A percentile compares a stretch with the other conserved stretches of the same genome.
These are phyloP conservation scores for Rhodotorula diobovata DNA, from an alignment of 768 basidiomycete genomes.

Conservation along the genomic window DNA sequence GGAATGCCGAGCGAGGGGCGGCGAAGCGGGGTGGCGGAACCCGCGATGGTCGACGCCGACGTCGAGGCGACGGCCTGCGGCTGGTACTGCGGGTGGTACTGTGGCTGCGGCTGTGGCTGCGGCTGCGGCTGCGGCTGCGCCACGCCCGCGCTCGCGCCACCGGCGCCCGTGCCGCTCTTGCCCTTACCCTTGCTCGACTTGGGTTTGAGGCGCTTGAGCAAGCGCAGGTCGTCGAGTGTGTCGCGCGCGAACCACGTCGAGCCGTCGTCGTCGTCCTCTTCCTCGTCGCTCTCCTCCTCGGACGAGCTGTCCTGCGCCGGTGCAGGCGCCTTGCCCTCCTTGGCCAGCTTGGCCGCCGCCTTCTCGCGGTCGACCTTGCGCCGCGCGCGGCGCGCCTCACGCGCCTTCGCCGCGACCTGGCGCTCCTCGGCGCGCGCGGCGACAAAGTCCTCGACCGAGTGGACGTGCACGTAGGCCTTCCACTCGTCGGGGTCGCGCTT, in stretches of 20 bases:
- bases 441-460: not conserved
- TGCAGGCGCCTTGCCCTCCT: not conserved
- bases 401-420: not conserved
- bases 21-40: no score
- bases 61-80: no score
- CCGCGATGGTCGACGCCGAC: no score
- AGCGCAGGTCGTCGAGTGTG: not conserved
- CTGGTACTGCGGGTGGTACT: no score
- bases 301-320: not conserved
- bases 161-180: not conserved
- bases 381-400: not conserved
- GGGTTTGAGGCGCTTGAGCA: slow-evolving; percentile 8
- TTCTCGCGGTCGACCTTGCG: no score
- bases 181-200: not conserved
- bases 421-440: not conserved
- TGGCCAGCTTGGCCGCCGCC: not conserved
- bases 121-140: not conserved
- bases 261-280: not conserved
- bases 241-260: slow-evolving; percentile 7
- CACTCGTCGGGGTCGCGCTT: not conserved
- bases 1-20: no score
- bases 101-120: not conserved
- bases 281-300: not conserved
- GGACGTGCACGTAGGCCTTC: slow-evolving; percentile 1
- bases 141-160: no score